Evolutionary conservation across 148 eudicot species (phyloP), one percentile per base, ranked within the genome.

Genomic region (Vaccinium corymbosum): DNA sequence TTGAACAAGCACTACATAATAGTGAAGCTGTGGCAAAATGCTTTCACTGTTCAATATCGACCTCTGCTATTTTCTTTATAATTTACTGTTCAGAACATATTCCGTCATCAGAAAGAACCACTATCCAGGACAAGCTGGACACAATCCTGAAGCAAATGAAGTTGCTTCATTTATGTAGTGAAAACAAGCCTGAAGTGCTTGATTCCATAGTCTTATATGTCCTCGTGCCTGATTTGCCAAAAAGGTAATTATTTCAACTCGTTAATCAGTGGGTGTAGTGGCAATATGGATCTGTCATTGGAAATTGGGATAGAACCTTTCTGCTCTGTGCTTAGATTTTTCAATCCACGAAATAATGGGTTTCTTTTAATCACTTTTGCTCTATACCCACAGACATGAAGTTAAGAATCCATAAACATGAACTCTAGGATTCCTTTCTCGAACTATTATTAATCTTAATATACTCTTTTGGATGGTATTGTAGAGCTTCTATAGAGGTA

Each of bases 171-270:
- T 86, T 86, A 75, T 87, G 84, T 66, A 79, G 83, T 81, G 76
- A 88, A 86, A 89, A 74, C 53, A 42, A 32, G 49, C 85, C 88
- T 64, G 68, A 77, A 52, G 88, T 89, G 70, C 85, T 83, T 32
- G 89, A 87, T 84, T 93, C 98, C 38, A 84, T 97, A 38, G 61
- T 91, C 77, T 86, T 97, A 80, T 94, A 88, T 85, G 88, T 97
- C 83, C 92, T 94, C 68, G 98, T 93, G 50, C 98, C 99, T 82
- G 95, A 92, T 85, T 89, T 94, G 56, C 99, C 99, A 59, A 97
- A 97, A 87, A 92, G 97, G 99, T 97, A 86, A 49, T 52, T 1
- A 46, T 11, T 86, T 2, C 46, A 50, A 38, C 56, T 64, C 11
- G 0, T 25, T 66, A 76, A 6, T 59, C 4, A 52, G 57, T 61